Base-by-base conservation (phyloP, 345 rosid species). In the Cardamine resedifolia region DNA sequence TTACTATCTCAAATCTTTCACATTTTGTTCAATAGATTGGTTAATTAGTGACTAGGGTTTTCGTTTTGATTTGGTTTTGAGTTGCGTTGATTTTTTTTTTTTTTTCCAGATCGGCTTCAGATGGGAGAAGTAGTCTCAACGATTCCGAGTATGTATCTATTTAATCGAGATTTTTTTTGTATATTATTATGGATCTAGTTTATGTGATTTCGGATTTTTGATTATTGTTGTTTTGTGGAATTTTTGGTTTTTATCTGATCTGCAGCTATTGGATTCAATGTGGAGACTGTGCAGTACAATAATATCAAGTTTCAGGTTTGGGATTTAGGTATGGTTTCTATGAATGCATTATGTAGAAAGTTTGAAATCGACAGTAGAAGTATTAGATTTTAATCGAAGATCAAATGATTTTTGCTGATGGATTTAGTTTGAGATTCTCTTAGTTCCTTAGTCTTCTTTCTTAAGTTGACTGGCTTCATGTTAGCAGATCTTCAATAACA, bases 121-220 rank as follows among this genome's bases (percentile, higher is more conserved):
- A 93, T 93, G 97, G 98, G 98, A 10, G 98, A 93, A 82, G 97
- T 93, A 60, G 97, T 93, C 44, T 90, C 98, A 20, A 93, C 97
- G 45, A 93, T 93, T 80, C 98, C 98, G 57, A 93, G 98, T 93
- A 64, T 63, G 92, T 85, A 19, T 66, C 18, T 36, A 26, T 36
- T 3, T 76, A 26, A 8, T 30, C 10, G 48, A 28, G 48, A 44
- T 44, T 44, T 62, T 30, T 7, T 16, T 6, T n/a, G 16, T 64
- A 8, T 69, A 16, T 0, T n/a, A 10, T 39, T 10, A 12, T 30
- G 59, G 72, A 66, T 71, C 73, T 77, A 50, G 20, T 24, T 59
- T 19, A 53, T 70, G 43, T 18, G 74, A 41, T 36, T 15, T 71
- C 4, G 5, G 68, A 38, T 64, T 73, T 73, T 36, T 19, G 64